Conservation (phyloP, 1,284 basidiomycete species). For the Laetiporus sulphureus region DNA sequence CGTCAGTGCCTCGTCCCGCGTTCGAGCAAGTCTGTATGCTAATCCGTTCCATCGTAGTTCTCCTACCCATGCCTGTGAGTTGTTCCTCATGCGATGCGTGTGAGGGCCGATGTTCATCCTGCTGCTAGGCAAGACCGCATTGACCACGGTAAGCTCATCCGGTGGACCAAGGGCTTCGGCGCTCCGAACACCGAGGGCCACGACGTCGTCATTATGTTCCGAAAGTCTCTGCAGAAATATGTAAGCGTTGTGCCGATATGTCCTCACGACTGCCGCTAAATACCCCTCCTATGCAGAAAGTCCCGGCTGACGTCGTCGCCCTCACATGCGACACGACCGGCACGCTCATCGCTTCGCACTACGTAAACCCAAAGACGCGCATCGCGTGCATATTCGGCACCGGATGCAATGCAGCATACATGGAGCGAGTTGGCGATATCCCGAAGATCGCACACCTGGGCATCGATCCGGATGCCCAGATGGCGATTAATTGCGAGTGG, state of each 20-base stretch:
- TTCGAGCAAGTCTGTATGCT: conserved; percentile 7
- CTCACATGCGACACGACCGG: conserved; percentile 98
- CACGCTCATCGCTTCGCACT: conserved; percentile 94
- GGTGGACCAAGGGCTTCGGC: conserved; percentile 99
- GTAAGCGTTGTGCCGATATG: conserved; percentile 32
- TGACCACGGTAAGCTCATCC: conserved; percentile 91
- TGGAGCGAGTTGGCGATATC: conserved; percentile 79
- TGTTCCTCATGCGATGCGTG: not conserved
- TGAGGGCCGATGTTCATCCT: conserved; percentile 2
- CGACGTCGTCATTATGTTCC: conserved; percentile 93
- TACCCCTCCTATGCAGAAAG: conserved; percentile 34
- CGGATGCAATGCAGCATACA: conserved; percentile 97
- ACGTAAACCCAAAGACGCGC: conserved; percentile 86
- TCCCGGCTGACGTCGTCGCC: conserved; percentile 77
- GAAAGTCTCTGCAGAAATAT: conserved; percentile 69
- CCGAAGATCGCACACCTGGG: conserved; percentile 76
- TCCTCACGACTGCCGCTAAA: not conserved
- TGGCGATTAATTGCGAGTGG: conserved; percentile 98
- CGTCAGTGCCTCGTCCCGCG: conserved; percentile 43
- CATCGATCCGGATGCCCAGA: conserved; percentile 64
- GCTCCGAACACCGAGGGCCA: conserved; percentile 88
- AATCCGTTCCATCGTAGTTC: conserved; percentile 49
- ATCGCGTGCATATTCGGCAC: conserved; percentile 98
- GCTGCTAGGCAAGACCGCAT: conserved; percentile 76
- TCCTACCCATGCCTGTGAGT: conserved; percentile 88